Evolutionary conservation across 1,284 basidiomycete genomes (phyloP), one percentile per base, ranked within the genome.

Genomic region (Blastosporella zonata): DNA sequence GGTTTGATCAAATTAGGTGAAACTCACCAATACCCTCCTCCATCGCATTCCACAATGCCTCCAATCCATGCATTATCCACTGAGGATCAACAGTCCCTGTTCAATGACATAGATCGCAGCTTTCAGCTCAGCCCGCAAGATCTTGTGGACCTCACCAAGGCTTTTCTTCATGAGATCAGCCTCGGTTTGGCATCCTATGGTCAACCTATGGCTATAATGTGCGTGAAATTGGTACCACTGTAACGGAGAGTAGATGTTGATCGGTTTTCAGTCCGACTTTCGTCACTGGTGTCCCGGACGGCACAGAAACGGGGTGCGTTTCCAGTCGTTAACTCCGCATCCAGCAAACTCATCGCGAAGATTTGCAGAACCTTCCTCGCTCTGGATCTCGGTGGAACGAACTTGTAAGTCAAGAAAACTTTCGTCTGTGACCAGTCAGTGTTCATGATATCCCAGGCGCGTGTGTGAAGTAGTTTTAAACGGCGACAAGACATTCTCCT

Each of bases 371-470:
- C 90, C 3, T 97, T 95, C 69, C 80, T 97, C 46, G 93, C 95
- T 3, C 79, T 97, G 31, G 95, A 97, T 71, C 81, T 97, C 22
- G 94, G 94, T 33, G 95, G 95, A 49, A 97, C 94, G 21, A 97
- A 97, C 66, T 77, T 97, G 86, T 94, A 68, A 65, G 87, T 73
- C 33, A 37, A 34, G 0, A 15, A 6, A n/a, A n/a, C 31, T 7
- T 18, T 18, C 22, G 21, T 34, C 8, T 15, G 10, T 13, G 23
- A 23, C 20, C 13, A 21, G n/a, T 22, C 0, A 22, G 28, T 35
- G 22, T 25, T 53, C 12, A 55, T 28, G 15, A 31, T 46, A 25
- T 20, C 53, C 46, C 55, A 93, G 91, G 53, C 93, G 95, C 49
- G 94, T 97, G 39, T 97, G 94, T 70, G 90, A 97, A 66, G 90